These are phyloP conservation scores for Auriscalpium orientale DNA, from an alignment of 768 basidiomycete species.

Conservation along the genomic window DNA sequence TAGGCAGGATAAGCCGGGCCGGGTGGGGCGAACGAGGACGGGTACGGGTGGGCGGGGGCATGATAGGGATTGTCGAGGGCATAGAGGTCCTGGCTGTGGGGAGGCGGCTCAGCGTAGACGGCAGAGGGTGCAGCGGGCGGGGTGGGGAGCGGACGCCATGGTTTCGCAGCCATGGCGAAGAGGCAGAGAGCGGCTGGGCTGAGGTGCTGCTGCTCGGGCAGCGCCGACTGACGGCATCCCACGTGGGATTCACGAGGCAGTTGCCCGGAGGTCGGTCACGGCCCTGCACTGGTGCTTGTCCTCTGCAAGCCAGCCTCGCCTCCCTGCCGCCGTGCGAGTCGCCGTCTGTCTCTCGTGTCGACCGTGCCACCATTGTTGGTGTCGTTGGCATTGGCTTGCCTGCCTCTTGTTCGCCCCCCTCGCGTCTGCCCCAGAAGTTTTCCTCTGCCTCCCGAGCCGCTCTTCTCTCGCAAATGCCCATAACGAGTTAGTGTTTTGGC, in stretches of 20 bases:
- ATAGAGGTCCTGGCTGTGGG: constrained; percentile 7
- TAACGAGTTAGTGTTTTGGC: not conserved
- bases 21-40: constrained; percentile 15
- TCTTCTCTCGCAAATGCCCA: not conserved
- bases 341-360: not conserved
- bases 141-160: constrained; percentile 13
- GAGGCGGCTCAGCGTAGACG: not conserved
- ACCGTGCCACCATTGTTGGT: too few species aligned
- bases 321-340: not conserved
- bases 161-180: constrained; percentile 5
- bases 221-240: not conserved
- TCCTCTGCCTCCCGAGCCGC: not conserved
- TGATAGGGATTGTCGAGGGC: constrained; percentile 11
- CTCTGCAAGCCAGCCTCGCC: not conserved
- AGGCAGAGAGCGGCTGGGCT: not conserved
- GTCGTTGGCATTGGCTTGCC: not conserved
- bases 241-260: not conserved
- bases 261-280: too few species aligned
- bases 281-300: not conserved
- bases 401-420: not conserved
- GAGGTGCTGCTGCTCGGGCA: not conserved
- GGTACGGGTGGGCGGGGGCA: constrained; percentile 30
- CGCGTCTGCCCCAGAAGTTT: not conserved
- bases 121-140: constrained; percentile 7
- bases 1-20: constrained; percentile 21